These are phyloP conservation scores for Talaromyces sp. DNA, from an alignment of 2,329 filamentous ascomycete species.

Conservation along the genomic window DNA sequence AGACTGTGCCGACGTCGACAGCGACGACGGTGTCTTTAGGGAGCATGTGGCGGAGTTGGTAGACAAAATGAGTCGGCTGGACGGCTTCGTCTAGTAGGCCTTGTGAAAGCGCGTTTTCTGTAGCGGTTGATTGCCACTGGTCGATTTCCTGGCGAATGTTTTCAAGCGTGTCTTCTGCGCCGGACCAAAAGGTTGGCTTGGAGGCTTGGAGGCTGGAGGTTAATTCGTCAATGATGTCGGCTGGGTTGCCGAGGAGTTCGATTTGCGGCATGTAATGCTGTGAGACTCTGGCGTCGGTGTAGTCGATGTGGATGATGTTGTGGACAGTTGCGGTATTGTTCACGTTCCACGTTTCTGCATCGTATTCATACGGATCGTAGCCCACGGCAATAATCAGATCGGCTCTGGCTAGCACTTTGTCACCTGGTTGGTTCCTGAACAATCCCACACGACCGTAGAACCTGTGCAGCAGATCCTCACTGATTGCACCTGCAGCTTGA, in stretches of 20 bases:
- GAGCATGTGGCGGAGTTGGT: conserved; percentile 10
- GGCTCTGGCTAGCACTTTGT: conserved; percentile 15
- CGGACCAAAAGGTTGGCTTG: conserved; percentile 13
- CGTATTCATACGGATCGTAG: conserved; percentile 18
- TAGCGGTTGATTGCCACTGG: conserved; percentile 12
- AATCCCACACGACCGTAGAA: conserved; percentile 17
- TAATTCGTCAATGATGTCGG: conserved; percentile 16
- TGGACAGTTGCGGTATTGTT: conserved; percentile 11
- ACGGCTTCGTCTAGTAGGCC: neutral
- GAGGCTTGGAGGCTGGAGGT: conserved; percentile 13
- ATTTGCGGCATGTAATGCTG: conserved; percentile 17
- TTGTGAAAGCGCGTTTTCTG: neutral
- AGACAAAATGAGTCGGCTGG: conserved; percentile 16
- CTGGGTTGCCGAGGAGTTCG: conserved; percentile 17
- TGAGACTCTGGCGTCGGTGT: conserved; percentile 13
- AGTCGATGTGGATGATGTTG: conserved; percentile 18
- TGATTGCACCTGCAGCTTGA: conserved; percentile 17
- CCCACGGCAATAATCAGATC: conserved; percentile 17
- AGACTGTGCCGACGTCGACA: conserved; percentile 17
- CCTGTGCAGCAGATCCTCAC: conserved; percentile 15
- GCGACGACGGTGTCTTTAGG: conserved; percentile 15
- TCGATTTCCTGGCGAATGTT: conserved; percentile 16
- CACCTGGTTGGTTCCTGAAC: conserved; percentile 17
- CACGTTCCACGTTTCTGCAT: conserved; percentile 18
- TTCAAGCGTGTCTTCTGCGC: conserved; percentile 9